Conservation (phyloP, 2,329 filamentous ascomycete species). For the Cryphonectria naterciae region DNA sequence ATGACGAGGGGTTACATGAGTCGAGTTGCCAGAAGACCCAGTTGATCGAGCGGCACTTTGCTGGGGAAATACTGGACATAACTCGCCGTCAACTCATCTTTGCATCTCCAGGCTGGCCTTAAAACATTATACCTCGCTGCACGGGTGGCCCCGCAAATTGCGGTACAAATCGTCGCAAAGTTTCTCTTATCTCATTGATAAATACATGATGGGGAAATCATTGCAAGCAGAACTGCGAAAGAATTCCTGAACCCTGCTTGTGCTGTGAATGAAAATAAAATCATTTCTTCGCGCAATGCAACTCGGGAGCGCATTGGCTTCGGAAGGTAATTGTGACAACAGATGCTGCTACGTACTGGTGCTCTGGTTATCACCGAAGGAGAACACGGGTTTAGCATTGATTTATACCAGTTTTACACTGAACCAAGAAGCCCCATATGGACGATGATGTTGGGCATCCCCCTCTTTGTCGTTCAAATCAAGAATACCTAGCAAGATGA, state of each 20-base stretch:
- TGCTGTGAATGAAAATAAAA: background rate
- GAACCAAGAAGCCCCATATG: too few species aligned
- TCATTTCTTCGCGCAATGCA: background rate
- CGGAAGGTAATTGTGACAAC: background rate
- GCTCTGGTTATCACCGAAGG: background rate
- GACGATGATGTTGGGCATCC: too few species aligned
- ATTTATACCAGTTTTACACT: background rate
- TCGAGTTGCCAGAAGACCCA: background rate
- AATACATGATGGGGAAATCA: background rate
- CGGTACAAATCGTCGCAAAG: background rate
- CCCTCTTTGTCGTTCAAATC: too few species aligned
- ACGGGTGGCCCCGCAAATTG: background rate
- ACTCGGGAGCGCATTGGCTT: background rate
- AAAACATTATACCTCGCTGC: background rate
- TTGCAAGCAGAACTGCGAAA: background rate
- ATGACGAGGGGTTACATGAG: background rate
- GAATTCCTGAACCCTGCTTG: background rate
- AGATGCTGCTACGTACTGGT: background rate
- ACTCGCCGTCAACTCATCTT: background rate
- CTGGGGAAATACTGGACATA: background rate
- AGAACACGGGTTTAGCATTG: background rate
- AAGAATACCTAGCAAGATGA: too few species aligned
- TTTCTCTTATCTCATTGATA: background rate
- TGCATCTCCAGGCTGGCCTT: background rate
- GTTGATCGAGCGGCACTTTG: background rate